Conservation (phyloP, 2,329 filamentous ascomycete genomes). For the Dactylellina cionopaga region DNA sequence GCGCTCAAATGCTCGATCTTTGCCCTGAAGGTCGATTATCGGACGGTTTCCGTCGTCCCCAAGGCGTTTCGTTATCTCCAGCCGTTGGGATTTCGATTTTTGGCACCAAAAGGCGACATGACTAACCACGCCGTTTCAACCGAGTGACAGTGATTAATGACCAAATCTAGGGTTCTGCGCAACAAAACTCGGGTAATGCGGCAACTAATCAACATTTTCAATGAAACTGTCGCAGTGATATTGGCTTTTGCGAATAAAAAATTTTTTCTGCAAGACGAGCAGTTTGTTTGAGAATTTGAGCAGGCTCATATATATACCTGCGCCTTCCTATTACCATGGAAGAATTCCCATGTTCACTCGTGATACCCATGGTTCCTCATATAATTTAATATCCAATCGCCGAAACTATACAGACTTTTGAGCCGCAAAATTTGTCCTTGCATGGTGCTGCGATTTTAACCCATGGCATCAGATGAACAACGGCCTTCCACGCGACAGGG, state of each 20-base stretch:
- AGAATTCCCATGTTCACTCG: constrained; percentile 11
- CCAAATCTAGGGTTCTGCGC: constrained; percentile 27
- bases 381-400: too few relatives aligned
- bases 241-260: constrained; percentile 16
- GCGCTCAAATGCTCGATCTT: background rate
- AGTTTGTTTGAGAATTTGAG: constrained; percentile 1
- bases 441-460: constrained; percentile 6
- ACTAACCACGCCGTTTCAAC: constrained; percentile 42
- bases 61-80: constrained; percentile 26
- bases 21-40: constrained; percentile 12
- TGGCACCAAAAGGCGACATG: constrained; percentile 8
- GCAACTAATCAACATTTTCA: constrained; percentile 35
- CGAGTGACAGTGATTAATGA: constrained; percentile 22
- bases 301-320: constrained; percentile 34
- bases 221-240: background rate
- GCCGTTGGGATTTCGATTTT: constrained; percentile 10
- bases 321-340: constrained; percentile 6
- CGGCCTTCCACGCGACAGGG: constrained; percentile 10
- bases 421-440: background rate
- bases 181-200: constrained; percentile 46
- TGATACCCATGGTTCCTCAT: constrained; percentile 32
- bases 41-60: constrained; percentile 46
- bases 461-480: constrained; percentile 36
- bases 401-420: background rate
- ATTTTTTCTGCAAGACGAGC: constrained; percentile 19